These are phyloP conservation scores for Rheum nobile DNA, from an alignment of 148 eudicot species.

Conservation along the genomic window DNA sequence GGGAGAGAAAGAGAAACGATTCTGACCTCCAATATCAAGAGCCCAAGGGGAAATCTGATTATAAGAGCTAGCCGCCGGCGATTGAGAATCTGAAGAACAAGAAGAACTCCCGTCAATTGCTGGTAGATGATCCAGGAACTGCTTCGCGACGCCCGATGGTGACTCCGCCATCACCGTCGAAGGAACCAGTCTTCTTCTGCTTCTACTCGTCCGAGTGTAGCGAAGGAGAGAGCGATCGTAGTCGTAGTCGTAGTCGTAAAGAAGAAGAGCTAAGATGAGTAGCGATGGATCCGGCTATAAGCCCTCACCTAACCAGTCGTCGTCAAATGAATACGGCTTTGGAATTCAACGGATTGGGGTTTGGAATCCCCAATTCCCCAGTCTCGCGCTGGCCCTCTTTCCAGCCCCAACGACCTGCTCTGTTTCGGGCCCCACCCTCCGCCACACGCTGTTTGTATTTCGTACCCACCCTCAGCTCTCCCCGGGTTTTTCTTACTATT, in stretches of 20 bases:
- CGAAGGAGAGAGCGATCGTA: neutral
- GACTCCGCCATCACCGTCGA: neutral
- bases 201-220: neutral
- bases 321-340: slow-evolving; percentile 5
- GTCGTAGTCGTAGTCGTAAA: too few species aligned
- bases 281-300: neutral
- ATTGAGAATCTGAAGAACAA: neutral
- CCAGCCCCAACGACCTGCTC: neutral
- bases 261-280: neutral
- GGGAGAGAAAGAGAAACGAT: neutral
- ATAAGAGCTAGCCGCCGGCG: slow-evolving; percentile 8
- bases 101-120: neutral
- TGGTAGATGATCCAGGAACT: neutral
- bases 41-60: slow-evolving; percentile 47
- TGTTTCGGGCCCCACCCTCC: neutral
- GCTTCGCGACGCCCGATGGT: neutral
- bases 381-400: neutral
- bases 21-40: slow-evolving; percentile 83
- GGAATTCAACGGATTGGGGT: neutral
- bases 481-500: too few species aligned
- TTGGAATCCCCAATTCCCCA: neutral
- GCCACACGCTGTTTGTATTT: too few species aligned
- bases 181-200: neutral
- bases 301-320: neutral
- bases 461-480: too few species aligned